phyloP scores from a whole-genome alignment of 2,329 filamentous ascomycete genomes.

The Tricladium varicosporioides region DNA sequence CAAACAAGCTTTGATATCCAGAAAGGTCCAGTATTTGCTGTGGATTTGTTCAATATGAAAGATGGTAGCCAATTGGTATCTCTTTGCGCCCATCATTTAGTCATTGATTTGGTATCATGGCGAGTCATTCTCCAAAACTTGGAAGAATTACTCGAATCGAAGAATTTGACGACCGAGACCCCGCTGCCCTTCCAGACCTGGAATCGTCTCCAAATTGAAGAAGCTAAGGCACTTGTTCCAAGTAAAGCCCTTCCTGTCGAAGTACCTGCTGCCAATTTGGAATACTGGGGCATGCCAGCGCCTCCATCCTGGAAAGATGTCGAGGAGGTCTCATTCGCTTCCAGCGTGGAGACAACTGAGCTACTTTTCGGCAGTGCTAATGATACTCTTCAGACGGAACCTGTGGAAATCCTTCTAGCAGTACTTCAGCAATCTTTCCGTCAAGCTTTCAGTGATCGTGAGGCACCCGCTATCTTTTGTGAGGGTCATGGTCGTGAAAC shows the following conservation, averaged over 20 bases:
- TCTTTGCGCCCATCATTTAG: conserved; percentile 21
- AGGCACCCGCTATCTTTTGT: conserved; percentile 37
- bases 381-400: conserved; percentile 33
- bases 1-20: conserved; percentile 34
- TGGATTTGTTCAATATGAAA: conserved; percentile 12
- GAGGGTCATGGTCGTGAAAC: conserved; percentile 43
- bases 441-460: conserved; percentile 34
- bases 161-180: not conserved
- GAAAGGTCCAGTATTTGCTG: conserved; percentile 17
- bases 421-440: conserved; percentile 36
- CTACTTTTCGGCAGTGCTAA: not conserved
- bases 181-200: conserved; percentile 24
- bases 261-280: not conserved
- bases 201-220: not conserved
- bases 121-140: conserved; percentile 37
- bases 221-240: not conserved
- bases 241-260: not conserved
- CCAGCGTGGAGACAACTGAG: not conserved
- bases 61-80: conserved; percentile 35
- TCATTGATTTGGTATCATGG: conserved; percentile 39
- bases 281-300: not conserved
- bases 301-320: not conserved
- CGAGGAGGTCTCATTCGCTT: not conserved
- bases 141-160: conserved; percentile 26
- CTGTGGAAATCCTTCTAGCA: conserved; percentile 39